These are phyloP conservation scores for Linanthus parryae DNA, from an alignment of 148 eudicot species.

Conservation along the genomic window DNA sequence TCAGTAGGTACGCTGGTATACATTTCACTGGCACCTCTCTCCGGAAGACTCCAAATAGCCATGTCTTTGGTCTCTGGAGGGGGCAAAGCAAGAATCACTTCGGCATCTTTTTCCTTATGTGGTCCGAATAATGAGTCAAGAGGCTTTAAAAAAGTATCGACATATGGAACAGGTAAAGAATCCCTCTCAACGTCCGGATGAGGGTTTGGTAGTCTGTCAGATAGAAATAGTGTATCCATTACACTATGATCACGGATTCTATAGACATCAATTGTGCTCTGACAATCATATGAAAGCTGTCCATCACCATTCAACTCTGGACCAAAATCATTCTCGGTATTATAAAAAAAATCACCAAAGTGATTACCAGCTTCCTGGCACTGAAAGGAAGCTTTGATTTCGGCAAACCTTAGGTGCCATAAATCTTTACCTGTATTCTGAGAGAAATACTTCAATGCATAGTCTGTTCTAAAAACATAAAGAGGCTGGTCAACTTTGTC, in stretches of 20 bases:
- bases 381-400: conserved; percentile 58
- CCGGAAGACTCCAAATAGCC: conserved; percentile 14
- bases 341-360: conserved; percentile 21
- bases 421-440: conserved; percentile 39
- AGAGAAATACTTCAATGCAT: conserved; percentile 48
- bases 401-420: conserved; percentile 69
- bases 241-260: conserved; percentile 45
- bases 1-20: conserved; percentile 13
- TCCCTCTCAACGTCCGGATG: conserved; percentile 16
- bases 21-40: conserved; percentile 3
- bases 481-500: conserved; percentile 37
- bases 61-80: conserved; percentile 8
- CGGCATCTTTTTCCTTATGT: conserved; percentile 3
- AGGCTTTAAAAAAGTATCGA: conserved; percentile 11
- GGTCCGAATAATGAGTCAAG: conserved; percentile 9
- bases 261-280: conserved; percentile 39
- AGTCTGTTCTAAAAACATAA: conserved; percentile 70
- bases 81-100: conserved; percentile 18
- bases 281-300: conserved; percentile 47
- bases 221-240: conserved; percentile 31
- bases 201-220: conserved; percentile 23
- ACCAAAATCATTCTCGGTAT: conserved; percentile 16
- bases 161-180: conserved; percentile 14
- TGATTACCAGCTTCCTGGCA: conserved; percentile 46
- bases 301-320: conserved; percentile 31